A percentile compares a stretch with the other conserved stretches of the same genome.
Evolutionary conservation across 2,329 filamentous ascomycete genomes (phyloP).

Genomic region (Exophiala calicioides): DNA sequence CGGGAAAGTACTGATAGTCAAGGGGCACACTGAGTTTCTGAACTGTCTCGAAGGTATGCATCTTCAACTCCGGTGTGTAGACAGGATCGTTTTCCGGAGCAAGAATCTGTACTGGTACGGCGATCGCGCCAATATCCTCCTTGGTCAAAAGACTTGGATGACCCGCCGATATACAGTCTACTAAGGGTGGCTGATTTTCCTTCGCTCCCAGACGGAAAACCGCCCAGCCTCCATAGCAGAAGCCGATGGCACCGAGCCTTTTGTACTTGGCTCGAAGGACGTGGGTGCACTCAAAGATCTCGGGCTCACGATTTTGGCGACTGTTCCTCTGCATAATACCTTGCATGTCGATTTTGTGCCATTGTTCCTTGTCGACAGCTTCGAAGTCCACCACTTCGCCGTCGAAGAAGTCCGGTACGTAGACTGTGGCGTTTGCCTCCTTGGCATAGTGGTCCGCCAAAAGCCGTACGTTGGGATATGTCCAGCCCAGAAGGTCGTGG

Average conservation of each 20-base stretch:
- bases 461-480: constrained; percentile 46
- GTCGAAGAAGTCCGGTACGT: constrained; percentile 45
- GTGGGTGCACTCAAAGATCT: constrained; percentile 43
- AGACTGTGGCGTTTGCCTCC: constrained; percentile 46
- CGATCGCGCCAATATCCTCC: constrained; percentile 50
- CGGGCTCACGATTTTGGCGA: constrained; percentile 43
- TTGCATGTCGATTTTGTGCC: constrained; percentile 39
- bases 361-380: constrained; percentile 39
- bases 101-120: constrained; percentile 54
- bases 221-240: constrained; percentile 52
- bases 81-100: constrained; percentile 51
- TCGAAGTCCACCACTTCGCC: constrained; percentile 45
- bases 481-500: constrained; percentile 51
- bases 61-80: constrained; percentile 52
- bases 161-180: constrained; percentile 49
- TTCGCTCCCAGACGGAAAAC: constrained; percentile 49
- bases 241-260: constrained; percentile 49
- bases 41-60: constrained; percentile 44
- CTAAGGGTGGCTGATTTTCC: constrained; percentile 37
- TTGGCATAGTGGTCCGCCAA: constrained; percentile 51
- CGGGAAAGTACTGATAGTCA: constrained; percentile 56
- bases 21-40: constrained; percentile 44
- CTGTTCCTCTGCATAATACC: constrained; percentile 43
- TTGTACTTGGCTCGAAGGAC: constrained; percentile 41
- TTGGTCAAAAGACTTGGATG: constrained; percentile 47